Evolutionary conservation across 1,139 yeast species (phyloP).

Genomic region (Casaregolazyma suthepensis): DNA sequence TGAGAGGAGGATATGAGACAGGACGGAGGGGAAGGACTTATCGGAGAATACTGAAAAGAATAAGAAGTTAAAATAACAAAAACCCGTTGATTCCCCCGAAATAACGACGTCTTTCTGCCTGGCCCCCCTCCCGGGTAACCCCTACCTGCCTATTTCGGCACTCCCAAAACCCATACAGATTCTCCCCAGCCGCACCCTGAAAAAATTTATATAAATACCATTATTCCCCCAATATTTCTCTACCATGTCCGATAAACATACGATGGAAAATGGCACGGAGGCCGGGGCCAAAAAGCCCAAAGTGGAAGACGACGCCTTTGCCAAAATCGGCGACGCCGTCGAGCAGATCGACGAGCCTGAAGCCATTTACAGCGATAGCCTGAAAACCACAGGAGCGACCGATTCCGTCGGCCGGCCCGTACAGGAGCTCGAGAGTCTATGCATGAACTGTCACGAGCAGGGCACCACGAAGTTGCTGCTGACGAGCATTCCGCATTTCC

Average conservation of each 20-base stretch:
- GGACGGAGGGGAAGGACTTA: no score
- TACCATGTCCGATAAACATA: constrained; percentile 9
- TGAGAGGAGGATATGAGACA: no score
- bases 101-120: no score
- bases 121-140: neutral
- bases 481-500: constrained; percentile 85
- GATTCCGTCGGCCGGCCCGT: constrained; percentile 96
- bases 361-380: constrained; percentile 22
- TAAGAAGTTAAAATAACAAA: no score
- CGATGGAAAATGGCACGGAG: constrained; percentile 5
- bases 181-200: neutral
- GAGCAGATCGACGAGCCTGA: constrained; percentile 23
- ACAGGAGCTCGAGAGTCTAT: constrained; percentile 87
- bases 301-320: constrained; percentile 15
- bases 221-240: neutral
- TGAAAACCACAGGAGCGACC: constrained; percentile 37
- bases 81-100: no score
- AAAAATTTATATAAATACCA: neutral
- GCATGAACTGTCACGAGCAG: constrained; percentile 89
- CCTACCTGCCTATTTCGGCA: neutral
- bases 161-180: neutral
- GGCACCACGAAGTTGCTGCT: constrained; percentile 80
- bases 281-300: constrained; percentile 10
- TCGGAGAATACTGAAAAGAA: no score
- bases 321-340: constrained; percentile 26